Conservation (phyloP, 371 early-diverging fungal genomes). For the Mortierella sp. region DNA sequence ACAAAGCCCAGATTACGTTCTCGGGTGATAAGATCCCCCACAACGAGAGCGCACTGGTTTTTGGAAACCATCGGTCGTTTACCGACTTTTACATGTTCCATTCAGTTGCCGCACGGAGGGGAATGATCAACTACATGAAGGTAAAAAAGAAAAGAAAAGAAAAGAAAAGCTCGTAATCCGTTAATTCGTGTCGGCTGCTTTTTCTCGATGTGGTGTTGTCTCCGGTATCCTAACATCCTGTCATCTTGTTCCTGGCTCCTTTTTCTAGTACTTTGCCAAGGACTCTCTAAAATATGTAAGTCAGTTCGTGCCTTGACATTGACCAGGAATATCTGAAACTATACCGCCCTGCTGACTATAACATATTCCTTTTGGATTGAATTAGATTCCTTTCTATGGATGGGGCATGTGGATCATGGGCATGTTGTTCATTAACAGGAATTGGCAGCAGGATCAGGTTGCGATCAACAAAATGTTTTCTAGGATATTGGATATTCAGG, state of each 20-base stretch:
- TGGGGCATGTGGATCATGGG: constrained; percentile 70
- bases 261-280: constrained; percentile 76
- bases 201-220: no score
- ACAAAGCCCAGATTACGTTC: constrained; percentile 71
- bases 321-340: no score
- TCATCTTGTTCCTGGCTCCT: neutral
- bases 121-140: constrained; percentile 75
- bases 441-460: constrained; percentile 72
- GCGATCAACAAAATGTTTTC: constrained; percentile 70
- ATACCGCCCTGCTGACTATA: neutral
- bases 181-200: no score
- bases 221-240: neutral
- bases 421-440: constrained; percentile 74
- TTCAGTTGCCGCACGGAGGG: constrained; percentile 66
- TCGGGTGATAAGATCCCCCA: constrained; percentile 70
- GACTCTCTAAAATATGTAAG: constrained; percentile 76
- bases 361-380: neutral
- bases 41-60: constrained; percentile 69
- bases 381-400: constrained; percentile 52
- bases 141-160: constrained; percentile 47
- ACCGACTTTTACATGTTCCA: constrained; percentile 75
- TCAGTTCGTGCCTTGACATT: neutral
- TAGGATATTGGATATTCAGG: constrained; percentile 62
- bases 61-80: constrained; percentile 73
- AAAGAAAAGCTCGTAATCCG: no score